Conservation (phyloP, 2,329 filamentous ascomycete species). For the Cadophora gregata region DNA sequence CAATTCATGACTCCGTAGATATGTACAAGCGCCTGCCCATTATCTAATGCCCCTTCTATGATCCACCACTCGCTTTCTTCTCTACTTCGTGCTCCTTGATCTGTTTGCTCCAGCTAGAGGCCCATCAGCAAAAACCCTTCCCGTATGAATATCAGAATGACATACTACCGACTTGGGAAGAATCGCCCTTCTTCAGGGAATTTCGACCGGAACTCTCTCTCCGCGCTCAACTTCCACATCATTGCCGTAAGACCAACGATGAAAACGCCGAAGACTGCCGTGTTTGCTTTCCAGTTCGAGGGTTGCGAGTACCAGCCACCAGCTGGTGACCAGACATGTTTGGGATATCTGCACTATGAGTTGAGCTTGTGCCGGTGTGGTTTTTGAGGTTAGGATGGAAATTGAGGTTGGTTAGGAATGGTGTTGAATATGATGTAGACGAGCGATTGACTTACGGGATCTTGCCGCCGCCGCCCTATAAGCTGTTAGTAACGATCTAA, state of each 20-base stretch:
- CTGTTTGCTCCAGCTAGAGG: conserved; percentile 70
- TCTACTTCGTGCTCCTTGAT: conserved; percentile 70
- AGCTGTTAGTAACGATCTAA: conserved; percentile 49
- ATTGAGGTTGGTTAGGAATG: conserved; percentile 27
- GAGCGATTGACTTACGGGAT: conserved; percentile 61
- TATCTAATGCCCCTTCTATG: conserved; percentile 18
- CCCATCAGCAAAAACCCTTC: conserved; percentile 40
- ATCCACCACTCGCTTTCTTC: conserved; percentile 48
- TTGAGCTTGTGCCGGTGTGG: no score
- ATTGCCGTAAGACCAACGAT: conserved; percentile 72
- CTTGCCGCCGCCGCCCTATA: conserved; percentile 79
- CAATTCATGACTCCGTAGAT: conserved; percentile 38
- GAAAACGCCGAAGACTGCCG: conserved; percentile 72
- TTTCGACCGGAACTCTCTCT: conserved; percentile 73
- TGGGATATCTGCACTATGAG: conserved; percentile 74
- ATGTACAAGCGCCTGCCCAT: conserved; percentile 36
- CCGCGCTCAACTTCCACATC: conserved; percentile 75
- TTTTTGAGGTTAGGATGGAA: no score
- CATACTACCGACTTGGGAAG: conserved; percentile 85
- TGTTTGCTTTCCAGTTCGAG: conserved; percentile 94
- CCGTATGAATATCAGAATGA: conserved; percentile 35
- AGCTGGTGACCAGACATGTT: conserved; percentile 98
- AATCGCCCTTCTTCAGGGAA: conserved; percentile 80
- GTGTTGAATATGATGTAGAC: conserved; percentile 21
- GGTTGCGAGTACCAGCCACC: conserved; percentile 98